phyloP scores from a whole-genome alignment of 31 red algal genomes.

The Bonnemaisonia californica region DNA sequence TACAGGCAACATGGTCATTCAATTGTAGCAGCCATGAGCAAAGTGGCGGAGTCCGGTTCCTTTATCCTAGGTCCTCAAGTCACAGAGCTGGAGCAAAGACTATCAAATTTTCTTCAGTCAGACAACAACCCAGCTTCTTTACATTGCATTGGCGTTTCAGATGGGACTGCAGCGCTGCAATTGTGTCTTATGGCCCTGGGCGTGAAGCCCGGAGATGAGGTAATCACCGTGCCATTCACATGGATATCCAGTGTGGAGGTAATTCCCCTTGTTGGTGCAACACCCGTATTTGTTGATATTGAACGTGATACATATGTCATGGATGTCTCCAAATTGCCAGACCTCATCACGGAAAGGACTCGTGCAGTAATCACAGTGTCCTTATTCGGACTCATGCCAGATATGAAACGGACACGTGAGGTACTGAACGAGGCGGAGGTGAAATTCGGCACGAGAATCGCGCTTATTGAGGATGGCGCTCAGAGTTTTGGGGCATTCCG shows the following conservation, averaged over 20 bases:
- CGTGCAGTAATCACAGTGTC: slow-evolving; percentile 80
- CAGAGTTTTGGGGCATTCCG: slow-evolving; percentile 78
- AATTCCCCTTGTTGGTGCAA: slow-evolving; percentile 71
- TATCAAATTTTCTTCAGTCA: slow-evolving; percentile 39
- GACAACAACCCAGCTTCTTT: slow-evolving; percentile 7
- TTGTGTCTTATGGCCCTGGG: slow-evolving; percentile 69
- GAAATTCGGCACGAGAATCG: slow-evolving; percentile 45
- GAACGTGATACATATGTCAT: slow-evolving; percentile 70
- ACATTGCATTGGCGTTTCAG: slow-evolving; percentile 65
- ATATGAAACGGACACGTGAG: slow-evolving; percentile 40
- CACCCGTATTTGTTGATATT: slow-evolving; percentile 73
- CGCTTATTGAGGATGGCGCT: slow-evolving; percentile 85
- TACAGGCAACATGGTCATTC: slow-evolving; percentile 31
- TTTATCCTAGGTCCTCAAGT: slow-evolving; percentile 85
- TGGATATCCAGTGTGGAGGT: slow-evolving; percentile 74
- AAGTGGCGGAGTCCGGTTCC: slow-evolving; percentile 52
- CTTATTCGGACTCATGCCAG: slow-evolving; percentile 70
- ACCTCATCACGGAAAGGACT: slow-evolving; percentile 28
- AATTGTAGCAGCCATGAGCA: slow-evolving; percentile 47
- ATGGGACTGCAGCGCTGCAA: slow-evolving; percentile 77
- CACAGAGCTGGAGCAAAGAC: slow-evolving; percentile 44
- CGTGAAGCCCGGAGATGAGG: slow-evolving; percentile 66
- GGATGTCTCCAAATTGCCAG: slow-evolving; percentile 1
- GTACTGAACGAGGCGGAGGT: slow-evolving; percentile 42
- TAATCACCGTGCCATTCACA: slow-evolving; percentile 72